Base-by-base conservation (phyloP, 192 early-diverging fungal species). In the Podila epicladia region DNA sequence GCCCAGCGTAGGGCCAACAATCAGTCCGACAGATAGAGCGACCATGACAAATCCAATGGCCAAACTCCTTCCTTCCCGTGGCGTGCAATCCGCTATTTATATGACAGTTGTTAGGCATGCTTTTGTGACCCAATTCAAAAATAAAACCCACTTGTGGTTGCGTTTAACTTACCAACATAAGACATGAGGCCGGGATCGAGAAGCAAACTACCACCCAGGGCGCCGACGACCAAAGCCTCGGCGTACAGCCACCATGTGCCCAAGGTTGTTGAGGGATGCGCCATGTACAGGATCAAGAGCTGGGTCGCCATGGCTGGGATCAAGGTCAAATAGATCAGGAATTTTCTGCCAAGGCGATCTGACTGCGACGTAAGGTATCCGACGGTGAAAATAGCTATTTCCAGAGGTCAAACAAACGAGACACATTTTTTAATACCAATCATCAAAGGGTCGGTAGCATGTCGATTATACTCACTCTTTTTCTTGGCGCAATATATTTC, bases 1-100 rank as follows among this genome's bases (percentile, higher is more conserved):
- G 26, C 65, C 59, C 0, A 79, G 29, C 13, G 63, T 45, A 1
- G 76, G 65, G 20, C 76, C 76, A n/a, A 64, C 20, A 15, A 51
- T 79, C 48, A 68, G 15, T 22, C 76, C 76, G 1, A 72, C 53
- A 1, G 76, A 11, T 0, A 79, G 41, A 0, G 69, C 13, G 1
- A 72, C 70, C 76, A 79, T 59, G 29, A 72, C 53, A 31, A 45
- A 79, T 64, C 76, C 76, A 15, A 79, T 67, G 29, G 65, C 4
- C 2, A 79, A 6, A 72, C 76, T 79, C 50, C 76, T 57, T 49
- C 70, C 76, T 35, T 65, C 35, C 0, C 59, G 59, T 8, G 76
- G 60, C 22, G 76, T 79, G 32, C 70, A 79, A 33, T 79, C 76
- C 6, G 65, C 76, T 79, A 45, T 45, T 45, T 45, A 4, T 45